Conservation (phyloP, 495 filamentous ascomycete genomes). For the Penicillium chermesinum region DNA sequence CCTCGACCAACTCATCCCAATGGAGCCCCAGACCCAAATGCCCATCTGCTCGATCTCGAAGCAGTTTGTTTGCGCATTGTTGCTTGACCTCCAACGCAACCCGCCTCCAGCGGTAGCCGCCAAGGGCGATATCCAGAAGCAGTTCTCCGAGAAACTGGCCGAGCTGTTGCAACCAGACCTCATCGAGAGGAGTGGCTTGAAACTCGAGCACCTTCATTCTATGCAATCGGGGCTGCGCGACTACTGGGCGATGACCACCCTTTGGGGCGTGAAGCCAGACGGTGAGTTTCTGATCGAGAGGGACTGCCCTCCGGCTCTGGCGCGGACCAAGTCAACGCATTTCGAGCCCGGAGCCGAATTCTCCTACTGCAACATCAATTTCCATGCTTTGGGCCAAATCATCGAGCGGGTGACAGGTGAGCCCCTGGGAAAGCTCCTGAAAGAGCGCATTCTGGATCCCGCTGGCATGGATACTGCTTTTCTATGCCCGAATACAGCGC, state of each 20-base stretch:
- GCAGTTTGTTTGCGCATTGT: constrained; percentile 27
- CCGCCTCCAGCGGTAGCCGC: constrained; percentile 16
- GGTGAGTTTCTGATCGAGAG: constrained; percentile 22
- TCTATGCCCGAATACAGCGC: constrained; percentile 23
- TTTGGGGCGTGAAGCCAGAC: constrained; percentile 29
- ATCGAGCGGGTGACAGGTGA: constrained; percentile 24
- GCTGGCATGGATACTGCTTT: constrained; percentile 30
- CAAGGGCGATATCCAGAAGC: constrained; percentile 16
- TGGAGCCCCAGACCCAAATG: constrained; percentile 20
- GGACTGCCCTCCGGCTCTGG: constrained; percentile 16
- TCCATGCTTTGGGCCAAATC: constrained; percentile 23
- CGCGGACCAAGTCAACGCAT: constrained; percentile 24
- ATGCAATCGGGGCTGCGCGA: constrained; percentile 34
- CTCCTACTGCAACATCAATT: constrained; percentile 33
- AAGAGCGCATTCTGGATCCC: constrained; percentile 22
- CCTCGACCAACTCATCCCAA: constrained; percentile 18
- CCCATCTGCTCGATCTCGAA: constrained; percentile 37
- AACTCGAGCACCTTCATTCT: constrained; percentile 22
- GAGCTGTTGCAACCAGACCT: constrained; percentile 19
- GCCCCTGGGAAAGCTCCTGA: constrained; percentile 21
- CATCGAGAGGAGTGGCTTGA: constrained; percentile 11
- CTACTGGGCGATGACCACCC: constrained; percentile 33
- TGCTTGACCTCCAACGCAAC: constrained; percentile 25
- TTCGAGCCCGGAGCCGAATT: constrained; percentile 29
- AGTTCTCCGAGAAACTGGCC: constrained; percentile 16